Evolutionary conservation across 2,329 filamentous ascomycete genomes (phyloP).

Genomic region (Pseudogymnoascus verrucosus): DNA sequence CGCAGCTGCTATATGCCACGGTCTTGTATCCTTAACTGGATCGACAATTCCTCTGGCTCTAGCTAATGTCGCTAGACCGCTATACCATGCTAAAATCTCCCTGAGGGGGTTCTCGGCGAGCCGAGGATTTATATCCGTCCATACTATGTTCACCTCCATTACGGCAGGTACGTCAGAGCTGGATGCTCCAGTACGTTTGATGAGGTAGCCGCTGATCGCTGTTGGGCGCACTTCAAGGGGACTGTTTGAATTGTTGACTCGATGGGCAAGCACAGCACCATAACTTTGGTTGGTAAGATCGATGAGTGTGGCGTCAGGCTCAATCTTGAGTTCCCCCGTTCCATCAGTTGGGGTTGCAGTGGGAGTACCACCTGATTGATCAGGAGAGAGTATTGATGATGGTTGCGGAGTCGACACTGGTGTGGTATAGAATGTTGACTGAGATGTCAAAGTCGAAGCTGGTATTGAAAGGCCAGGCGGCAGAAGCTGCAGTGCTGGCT

Average conservation of each 20-base stretch:
- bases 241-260: constrained; percentile 51
- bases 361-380: constrained; percentile 40
- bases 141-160: constrained; percentile 58
- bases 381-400: constrained; percentile 49
- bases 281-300: constrained; percentile 70
- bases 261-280: constrained; percentile 62
- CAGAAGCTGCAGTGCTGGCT: constrained; percentile 55
- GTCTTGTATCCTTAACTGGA: constrained; percentile 53
- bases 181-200: constrained; percentile 52
- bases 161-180: constrained; percentile 50
- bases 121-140: constrained; percentile 32
- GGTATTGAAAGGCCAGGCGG: constrained; percentile 44
- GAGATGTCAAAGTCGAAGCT: constrained; percentile 35
- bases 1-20: constrained; percentile 70
- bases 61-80: constrained; percentile 61
- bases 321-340: constrained; percentile 42
- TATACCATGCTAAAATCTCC: constrained; percentile 63
- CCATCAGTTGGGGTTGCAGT: constrained; percentile 27
- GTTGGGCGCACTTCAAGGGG: constrained; percentile 48
- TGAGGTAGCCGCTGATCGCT: constrained; percentile 56
- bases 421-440: constrained; percentile 45
- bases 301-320: constrained; percentile 60
- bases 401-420: constrained; percentile 62
- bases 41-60: constrained; percentile 56
- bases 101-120: constrained; percentile 36